Conservation (phyloP, 1,284 basidiomycete species). For the Ganoderma meredithae region DNA sequence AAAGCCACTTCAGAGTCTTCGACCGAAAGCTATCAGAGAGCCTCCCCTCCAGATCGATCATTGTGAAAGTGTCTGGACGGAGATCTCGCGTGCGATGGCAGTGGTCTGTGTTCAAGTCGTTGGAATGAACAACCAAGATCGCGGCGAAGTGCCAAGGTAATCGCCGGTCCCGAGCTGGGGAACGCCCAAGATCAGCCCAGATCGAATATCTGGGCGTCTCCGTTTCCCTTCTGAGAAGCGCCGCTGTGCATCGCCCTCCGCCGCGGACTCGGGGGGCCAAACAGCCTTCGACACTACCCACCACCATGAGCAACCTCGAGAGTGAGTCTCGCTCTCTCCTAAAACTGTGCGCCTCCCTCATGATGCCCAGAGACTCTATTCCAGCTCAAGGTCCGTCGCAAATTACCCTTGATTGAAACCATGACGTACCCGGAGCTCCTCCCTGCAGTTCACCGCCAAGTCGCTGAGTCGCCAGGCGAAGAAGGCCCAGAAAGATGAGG, state of each 20-base stretch:
- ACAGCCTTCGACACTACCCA: slow-evolving; percentile 14
- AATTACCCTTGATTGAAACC: slow-evolving; percentile 5
- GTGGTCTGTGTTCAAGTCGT: slow-evolving; percentile 19
- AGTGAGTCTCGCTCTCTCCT: slow-evolving; percentile 60
- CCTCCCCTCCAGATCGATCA: slow-evolving; percentile 12
- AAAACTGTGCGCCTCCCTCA: slow-evolving; percentile 34
- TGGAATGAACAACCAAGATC: neutral
- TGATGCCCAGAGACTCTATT: slow-evolving; percentile 84
- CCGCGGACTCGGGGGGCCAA: slow-evolving; percentile 13
- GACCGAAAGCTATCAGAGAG: slow-evolving; percentile 7
- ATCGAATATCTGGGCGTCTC: slow-evolving; percentile 18
- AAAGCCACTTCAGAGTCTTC: slow-evolving; percentile 51
- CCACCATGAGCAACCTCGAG: slow-evolving; percentile 85
- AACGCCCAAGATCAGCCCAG: slow-evolving; percentile 28
- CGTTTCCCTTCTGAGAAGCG: slow-evolving; percentile 21
- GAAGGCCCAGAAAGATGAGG: slow-evolving; percentile 96
- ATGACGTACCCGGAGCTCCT: slow-evolving; percentile 24
- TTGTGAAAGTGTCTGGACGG: neutral
- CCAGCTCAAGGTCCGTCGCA: slow-evolving; percentile 81
- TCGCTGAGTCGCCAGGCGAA: slow-evolving; percentile 90
- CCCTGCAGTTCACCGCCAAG: slow-evolving; percentile 91
- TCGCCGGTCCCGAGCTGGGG: neutral
- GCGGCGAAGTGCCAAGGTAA: slow-evolving; percentile 6
- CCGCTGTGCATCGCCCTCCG: slow-evolving; percentile 26
- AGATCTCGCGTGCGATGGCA: slow-evolving; percentile 5